These are phyloP conservation scores for Globisporangium lucens DNA, from an alignment of 352 stramenopile genomes.

Conservation along the genomic window DNA sequence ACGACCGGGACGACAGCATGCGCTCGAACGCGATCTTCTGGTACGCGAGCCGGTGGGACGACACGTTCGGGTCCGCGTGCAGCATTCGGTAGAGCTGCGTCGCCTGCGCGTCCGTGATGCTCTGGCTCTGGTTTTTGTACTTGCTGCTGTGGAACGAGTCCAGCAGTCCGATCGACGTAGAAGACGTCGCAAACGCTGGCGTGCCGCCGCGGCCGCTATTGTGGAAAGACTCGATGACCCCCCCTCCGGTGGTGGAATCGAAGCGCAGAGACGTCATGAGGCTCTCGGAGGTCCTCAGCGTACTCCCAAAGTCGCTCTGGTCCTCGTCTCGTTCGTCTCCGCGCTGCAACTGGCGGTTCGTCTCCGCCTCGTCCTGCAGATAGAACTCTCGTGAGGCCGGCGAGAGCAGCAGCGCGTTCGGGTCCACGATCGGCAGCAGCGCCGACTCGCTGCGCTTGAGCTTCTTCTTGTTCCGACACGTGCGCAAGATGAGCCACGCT, in stretches of 20 bases:
- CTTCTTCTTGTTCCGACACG: conserved; percentile 9
- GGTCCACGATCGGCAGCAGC: conserved; percentile 5
- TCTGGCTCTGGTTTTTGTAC: not conserved
- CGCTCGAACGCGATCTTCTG: conserved; percentile 41
- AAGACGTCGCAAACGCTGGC: no score
- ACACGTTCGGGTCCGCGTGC: conserved; percentile 26
- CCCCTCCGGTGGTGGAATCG: not conserved
- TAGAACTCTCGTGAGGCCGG: not conserved
- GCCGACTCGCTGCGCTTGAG: conserved; percentile 7
- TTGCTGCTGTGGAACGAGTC: not conserved
- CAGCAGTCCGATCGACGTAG: not conserved
- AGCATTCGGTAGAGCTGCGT: conserved; percentile 27
- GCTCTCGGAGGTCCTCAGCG: not conserved
- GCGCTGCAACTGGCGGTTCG: not conserved
- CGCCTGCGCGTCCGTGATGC: conserved; percentile 19
- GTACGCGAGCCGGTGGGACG: conserved; percentile 27
- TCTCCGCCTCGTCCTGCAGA: not conserved
- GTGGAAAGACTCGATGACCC: not conserved
- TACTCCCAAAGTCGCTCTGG: conserved; percentile 1
- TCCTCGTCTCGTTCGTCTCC: not conserved
- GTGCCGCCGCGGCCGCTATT: not conserved
- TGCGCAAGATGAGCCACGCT: conserved; percentile 13
- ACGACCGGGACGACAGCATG: conserved; percentile 16
- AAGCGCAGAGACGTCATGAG: not conserved
- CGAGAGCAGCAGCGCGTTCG: conserved; percentile 12